These are phyloP conservation scores for Fragaria ananassa DNA, from an alignment of 306 rosid genomes.

Conservation along the genomic window DNA sequence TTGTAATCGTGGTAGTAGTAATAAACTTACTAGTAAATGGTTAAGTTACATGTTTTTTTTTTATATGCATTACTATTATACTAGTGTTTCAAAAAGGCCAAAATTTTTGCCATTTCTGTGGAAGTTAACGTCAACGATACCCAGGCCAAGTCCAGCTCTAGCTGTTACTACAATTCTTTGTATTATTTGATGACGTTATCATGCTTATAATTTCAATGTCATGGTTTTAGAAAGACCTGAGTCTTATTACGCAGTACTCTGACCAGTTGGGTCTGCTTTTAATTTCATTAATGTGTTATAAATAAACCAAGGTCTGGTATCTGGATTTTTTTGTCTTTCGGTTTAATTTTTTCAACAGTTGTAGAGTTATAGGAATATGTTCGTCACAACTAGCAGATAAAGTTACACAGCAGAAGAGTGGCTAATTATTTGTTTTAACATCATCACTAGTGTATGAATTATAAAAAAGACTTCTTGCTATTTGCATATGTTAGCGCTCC, in stretches of 20 bases:
- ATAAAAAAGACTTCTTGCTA: background rate
- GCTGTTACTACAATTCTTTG: background rate
- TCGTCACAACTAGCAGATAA: background rate
- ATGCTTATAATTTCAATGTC: constrained; percentile 7
- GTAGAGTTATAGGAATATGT: background rate
- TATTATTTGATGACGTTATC: background rate
- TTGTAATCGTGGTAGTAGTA: background rate
- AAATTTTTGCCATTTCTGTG: background rate
- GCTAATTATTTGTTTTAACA: background rate
- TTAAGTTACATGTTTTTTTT: background rate
- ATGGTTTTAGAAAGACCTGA: background rate
- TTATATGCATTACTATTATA: background rate
- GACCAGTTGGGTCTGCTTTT: background rate
- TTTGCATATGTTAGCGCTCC: background rate
- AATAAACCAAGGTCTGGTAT: background rate
- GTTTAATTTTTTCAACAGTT: background rate
- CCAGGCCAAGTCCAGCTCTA: background rate
- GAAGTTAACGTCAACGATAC: background rate
- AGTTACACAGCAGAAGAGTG: background rate
- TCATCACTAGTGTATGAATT: background rate
- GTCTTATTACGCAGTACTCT: background rate
- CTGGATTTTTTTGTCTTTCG: background rate
- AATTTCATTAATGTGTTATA: background rate
- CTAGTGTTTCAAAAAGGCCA: background rate
- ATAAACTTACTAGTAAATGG: background rate